Evolutionary conservation across 495 filamentous ascomycete species (phyloP), one percentile per base, ranked within the genome.

Genomic region (Evansstolkia leycettana): DNA sequence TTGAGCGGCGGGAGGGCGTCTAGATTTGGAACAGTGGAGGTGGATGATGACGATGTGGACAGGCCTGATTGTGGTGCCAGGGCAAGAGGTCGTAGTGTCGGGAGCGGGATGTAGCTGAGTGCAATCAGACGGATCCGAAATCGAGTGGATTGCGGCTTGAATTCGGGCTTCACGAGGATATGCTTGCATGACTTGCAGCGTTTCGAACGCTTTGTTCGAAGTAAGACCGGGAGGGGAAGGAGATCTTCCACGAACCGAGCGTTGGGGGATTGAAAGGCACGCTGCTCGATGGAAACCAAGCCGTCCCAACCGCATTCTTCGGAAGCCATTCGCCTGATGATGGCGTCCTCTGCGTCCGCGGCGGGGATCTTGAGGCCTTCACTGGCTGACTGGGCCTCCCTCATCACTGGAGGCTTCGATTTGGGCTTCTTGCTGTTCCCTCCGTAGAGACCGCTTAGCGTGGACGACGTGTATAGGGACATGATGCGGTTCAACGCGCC

Each of bases 151-250:
- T 72, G 68, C 9, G 93, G 75, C 52, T 95, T 95, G 40, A 75
- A 69, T 59, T 98, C 92, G n/a, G 86, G 89, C 52, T 90, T 90
- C 33, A 81, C 80, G 50, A 98, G 79, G 57, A 95, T 94, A 64
- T 95, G 89, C 4, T 89, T 80, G 66, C 90, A 98, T 8, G 76
- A 72, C 41, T 80, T 75, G 60, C 90, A 98, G 31, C 90, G 85
- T 55, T 94, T 95, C 27, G 84, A 81, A 28, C 87, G 82, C 52
- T 94, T 94, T 0, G 87, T 94, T 34, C 84, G 79, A 3, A 96
- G 74, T 5, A 88, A 75, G 26, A 78, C 76, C 2, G 83, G 78
- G 16, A 83, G 68, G 7, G 90, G 90, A 18, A 84, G 76, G 2
- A 96, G 71, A 7, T 83, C 73, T 37, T 73, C 64, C 15, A 58